These are phyloP conservation scores for Cryphonectria radicalis DNA, from an alignment of 2,329 filamentous ascomycete species.

Conservation along the genomic window DNA sequence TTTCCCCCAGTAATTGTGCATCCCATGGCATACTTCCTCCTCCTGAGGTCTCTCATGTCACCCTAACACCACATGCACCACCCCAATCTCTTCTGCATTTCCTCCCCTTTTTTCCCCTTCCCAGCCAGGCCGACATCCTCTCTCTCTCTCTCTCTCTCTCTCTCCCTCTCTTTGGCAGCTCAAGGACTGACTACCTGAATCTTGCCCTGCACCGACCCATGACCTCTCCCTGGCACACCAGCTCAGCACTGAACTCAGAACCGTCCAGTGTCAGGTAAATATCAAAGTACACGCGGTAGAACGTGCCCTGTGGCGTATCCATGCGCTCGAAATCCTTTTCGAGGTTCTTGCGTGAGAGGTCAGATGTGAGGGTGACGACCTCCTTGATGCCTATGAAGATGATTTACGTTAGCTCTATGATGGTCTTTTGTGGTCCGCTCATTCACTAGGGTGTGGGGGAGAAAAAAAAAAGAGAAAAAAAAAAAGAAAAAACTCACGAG, in stretches of 20 bases:
- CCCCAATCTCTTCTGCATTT: neutral
- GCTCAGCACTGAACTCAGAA: constrained; percentile 95
- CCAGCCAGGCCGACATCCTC: neutral
- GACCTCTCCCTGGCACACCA: constrained; percentile 98
- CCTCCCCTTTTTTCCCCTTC: neutral
- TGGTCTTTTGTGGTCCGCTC: too few species aligned
- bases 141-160: constrained; percentile 16
- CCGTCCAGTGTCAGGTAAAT: constrained; percentile 94
- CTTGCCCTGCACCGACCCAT: constrained; percentile 96
- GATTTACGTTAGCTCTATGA: neutral
- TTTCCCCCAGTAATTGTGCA: neutral
- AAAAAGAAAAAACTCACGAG: constrained; percentile 70
- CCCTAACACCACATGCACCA: neutral
- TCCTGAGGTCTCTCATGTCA: neutral
- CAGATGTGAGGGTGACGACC: constrained; percentile 95
- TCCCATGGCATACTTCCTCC: neutral
- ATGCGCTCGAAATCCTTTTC: constrained; percentile 99
- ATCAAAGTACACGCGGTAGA: constrained; percentile 82
- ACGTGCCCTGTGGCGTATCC: constrained; percentile 97
- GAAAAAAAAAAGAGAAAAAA: neutral
- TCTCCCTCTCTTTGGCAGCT: constrained; percentile 30
- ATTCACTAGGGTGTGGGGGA: neutral
- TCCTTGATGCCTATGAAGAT: constrained; percentile 87
- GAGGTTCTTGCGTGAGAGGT: constrained; percentile 95
- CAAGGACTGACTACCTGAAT: constrained; percentile 62